Percentiles rank a stretch among this genome's conserved stretches.
Conservation (phyloP, 345 rosid species). For the Rubroshorea leprosula region DNA sequence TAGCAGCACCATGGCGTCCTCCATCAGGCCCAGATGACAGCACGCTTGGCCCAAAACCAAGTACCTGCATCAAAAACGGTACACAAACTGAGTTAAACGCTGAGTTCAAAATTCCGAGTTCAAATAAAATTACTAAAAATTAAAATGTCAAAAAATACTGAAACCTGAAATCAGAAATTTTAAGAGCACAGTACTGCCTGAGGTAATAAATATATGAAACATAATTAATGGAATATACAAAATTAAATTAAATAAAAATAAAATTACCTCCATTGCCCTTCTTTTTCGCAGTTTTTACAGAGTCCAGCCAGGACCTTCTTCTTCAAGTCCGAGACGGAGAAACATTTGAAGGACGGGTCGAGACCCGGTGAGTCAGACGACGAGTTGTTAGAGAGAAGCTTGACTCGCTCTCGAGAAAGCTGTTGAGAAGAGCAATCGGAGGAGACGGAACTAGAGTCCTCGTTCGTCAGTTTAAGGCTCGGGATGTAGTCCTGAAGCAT, state of each 20-base stretch:
- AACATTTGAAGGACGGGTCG: conserved; percentile 73
- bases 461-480: conserved; percentile 49
- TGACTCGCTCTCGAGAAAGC: conserved; percentile 45
- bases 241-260: too few relatives aligned
- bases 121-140: not conserved
- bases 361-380: conserved; percentile 29
- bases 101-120: not conserved
- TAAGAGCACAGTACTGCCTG: too few relatives aligned
- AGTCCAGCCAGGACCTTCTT: conserved; percentile 84
- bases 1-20: conserved; percentile 91
- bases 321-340: conserved; percentile 86
- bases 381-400: conserved; percentile 38
- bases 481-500: conserved; percentile 87
- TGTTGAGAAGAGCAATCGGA: conserved; percentile 49
- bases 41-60: conserved; percentile 87
- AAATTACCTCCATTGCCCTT: conserved; percentile 89
- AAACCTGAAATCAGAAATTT: not conserved
- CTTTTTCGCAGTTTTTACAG: conserved; percentile 64
- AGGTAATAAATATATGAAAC: too few relatives aligned
- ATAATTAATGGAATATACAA: too few relatives aligned
- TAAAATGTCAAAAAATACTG: not conserved
- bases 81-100: not conserved
- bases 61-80: conserved; percentile 43
- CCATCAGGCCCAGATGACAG: conserved; percentile 87
- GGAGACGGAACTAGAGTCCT: conserved; percentile 45